phyloP scores from a whole-genome alignment of 116 monocot species.

The Zostera marina region DNA sequence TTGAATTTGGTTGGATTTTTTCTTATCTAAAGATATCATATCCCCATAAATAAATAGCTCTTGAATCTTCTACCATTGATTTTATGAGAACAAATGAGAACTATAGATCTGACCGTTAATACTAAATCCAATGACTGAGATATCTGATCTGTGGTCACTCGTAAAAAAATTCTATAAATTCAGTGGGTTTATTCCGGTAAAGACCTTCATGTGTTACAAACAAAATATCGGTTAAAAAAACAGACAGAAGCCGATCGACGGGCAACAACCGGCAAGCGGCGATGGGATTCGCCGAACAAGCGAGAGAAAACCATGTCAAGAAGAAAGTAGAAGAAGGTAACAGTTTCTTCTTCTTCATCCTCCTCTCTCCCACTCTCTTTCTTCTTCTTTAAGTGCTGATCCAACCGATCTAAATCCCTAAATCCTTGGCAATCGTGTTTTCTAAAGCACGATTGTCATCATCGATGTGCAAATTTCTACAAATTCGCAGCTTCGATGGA shows the following conservation, averaged over 20 bases:
- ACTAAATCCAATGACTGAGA: too few species aligned
- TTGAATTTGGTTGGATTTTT: too few species aligned
- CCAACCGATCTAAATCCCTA: background rate
- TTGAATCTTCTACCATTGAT: too few species aligned
- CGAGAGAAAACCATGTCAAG: conserved; percentile 91
- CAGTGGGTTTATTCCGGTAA: too few species aligned
- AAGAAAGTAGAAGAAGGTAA: conserved; percentile 97
- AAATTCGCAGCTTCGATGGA: background rate
- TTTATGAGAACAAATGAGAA: too few species aligned
- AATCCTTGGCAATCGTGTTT: background rate
- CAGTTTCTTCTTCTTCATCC: background rate
- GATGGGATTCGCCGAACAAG: conserved; percentile 73
- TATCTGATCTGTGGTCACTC: too few species aligned
- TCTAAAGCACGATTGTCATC: background rate
- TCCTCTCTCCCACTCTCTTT: background rate
- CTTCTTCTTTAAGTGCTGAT: background rate
- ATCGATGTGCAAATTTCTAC: background rate
- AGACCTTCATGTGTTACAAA: too few species aligned
- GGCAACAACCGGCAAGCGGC: background rate
- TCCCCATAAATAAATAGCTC: too few species aligned
- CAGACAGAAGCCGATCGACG: background rate
- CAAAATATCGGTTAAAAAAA: too few species aligned
- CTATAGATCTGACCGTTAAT: too few species aligned
- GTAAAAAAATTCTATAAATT: too few species aligned
- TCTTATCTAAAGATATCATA: too few species aligned